These are phyloP conservation scores for Brassica carinata DNA, from an alignment of 345 rosid genomes.

Conservation along the genomic window DNA sequence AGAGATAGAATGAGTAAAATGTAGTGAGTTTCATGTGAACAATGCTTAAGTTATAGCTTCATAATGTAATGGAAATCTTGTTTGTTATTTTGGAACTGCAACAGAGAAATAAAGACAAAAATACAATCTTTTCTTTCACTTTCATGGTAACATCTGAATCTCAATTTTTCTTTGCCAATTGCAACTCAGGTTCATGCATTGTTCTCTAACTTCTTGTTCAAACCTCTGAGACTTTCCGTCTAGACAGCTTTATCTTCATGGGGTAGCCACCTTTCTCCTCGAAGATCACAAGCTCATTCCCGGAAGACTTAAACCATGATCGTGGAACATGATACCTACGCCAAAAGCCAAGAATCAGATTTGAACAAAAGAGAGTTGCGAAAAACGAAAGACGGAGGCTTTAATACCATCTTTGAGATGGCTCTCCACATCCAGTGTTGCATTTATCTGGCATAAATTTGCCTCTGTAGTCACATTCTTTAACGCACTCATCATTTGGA, in stretches of 20 bases:
- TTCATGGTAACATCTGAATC: conserved; percentile 4
- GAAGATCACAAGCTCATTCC: conserved; percentile 78
- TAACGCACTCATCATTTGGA: conserved; percentile 52
- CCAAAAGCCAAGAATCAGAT: conserved; percentile 2
- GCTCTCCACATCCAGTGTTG: conserved; percentile 84
- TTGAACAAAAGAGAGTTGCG: background rate
- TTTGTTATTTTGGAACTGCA: conserved; percentile 3
- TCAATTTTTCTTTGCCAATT: conserved; percentile 4
- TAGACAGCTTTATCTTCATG: conserved; percentile 59
- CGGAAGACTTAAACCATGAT: conserved; percentile 91
- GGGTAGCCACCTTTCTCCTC: conserved; percentile 96
- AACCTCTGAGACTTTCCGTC: conserved; percentile 47
- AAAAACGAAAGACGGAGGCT: background rate
- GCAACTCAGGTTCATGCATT: background rate
- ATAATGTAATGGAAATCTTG: conserved; percentile 2
- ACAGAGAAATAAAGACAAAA: conserved; percentile 17
- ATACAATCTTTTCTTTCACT: conserved; percentile 24
- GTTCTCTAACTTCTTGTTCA: background rate
- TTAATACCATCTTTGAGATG: conserved; percentile 88
- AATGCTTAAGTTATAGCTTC: conserved; percentile 8
- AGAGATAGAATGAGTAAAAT: conserved; percentile 51
- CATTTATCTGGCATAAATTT: conserved; percentile 80
- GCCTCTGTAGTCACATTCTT: conserved; percentile 81
- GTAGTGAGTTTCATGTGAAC: background rate
- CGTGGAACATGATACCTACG: conserved; percentile 91